phyloP scores from a whole-genome alignment of 768 basidiomycete species.

The Mycena epipterygia region DNA sequence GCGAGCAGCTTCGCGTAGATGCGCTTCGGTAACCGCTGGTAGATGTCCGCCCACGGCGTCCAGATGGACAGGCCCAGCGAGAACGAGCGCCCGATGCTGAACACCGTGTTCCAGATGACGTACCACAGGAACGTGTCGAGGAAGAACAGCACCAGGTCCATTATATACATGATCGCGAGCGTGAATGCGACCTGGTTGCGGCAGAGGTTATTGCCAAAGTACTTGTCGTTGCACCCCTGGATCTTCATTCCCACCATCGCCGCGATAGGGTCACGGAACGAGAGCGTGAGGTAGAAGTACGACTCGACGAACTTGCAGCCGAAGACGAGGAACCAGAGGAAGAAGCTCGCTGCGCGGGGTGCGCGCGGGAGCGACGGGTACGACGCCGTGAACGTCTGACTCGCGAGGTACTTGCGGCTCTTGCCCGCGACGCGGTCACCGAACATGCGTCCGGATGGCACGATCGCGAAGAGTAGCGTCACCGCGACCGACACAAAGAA shows the following conservation, averaged over 20 bases:
- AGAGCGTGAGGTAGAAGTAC: conserved; percentile 97
- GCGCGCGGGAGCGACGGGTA: conserved; percentile 87
- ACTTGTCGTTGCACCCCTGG: conserved; percentile 91
- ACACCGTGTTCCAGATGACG: conserved; percentile 99
- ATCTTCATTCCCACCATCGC: conserved; percentile 99
- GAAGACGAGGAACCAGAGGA: conserved; percentile 94
- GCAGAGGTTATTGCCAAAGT: conserved; percentile 90
- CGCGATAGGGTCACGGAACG: conserved; percentile 91
- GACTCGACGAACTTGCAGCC: conserved; percentile 97
- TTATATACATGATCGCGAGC: conserved; percentile 97
- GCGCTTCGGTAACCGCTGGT: conserved; percentile 93
- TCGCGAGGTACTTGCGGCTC: conserved; percentile 96
- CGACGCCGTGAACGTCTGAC: conserved; percentile 97
- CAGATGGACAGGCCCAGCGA: conserved; percentile 94
- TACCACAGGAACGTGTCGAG: conserved; percentile 99
- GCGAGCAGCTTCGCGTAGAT: conserved; percentile 97
- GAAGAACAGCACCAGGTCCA: conserved; percentile 98
- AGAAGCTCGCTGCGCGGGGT: conserved; percentile 71
- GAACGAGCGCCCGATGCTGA: conserved; percentile 90
- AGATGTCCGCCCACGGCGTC: conserved; percentile 99
- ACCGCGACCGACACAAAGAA: conserved; percentile 94
- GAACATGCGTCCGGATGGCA: conserved; percentile 99
- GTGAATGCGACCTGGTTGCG: conserved; percentile 95
- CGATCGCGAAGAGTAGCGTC: conserved; percentile 87
- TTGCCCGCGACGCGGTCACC: conserved; percentile 98